Evolutionary conservation across 2,329 filamentous ascomycete genomes (phyloP).

Genomic region (Xylariaceae sp.): DNA sequence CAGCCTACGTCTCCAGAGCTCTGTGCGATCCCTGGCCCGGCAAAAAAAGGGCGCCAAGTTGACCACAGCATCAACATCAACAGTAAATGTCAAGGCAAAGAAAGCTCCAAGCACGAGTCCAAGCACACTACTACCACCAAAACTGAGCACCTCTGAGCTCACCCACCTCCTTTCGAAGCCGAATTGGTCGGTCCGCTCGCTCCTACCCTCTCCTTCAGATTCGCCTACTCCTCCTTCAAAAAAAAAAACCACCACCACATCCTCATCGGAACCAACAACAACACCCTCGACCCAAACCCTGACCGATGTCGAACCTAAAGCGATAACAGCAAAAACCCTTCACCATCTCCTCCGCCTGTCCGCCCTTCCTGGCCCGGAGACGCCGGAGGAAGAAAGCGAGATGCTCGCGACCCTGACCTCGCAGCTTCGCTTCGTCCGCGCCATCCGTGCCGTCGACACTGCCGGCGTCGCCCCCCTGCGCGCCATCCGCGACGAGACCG

Average conservation of each 20-base stretch:
- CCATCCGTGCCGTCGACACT: conserved; percentile 76
- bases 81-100: too few species aligned
- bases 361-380: conserved; percentile 69
- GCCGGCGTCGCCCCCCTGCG: conserved; percentile 65
- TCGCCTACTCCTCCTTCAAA: conserved; percentile 38
- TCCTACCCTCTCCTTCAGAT: conserved; percentile 51
- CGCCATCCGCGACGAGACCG: conserved; percentile 76
- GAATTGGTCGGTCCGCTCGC: conserved; percentile 76
- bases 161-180: conserved; percentile 60
- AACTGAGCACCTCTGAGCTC: conserved; percentile 6
- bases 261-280: too few species aligned
- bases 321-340: conserved; percentile 63
- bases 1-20: conserved; percentile 6
- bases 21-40: too few species aligned
- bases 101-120: too few species aligned
- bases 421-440: conserved; percentile 86
- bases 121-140: conserved; percentile 25
- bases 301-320: too few species aligned
- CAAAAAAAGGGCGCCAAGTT: too few species aligned
- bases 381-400: conserved; percentile 54
- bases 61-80: conserved; percentile 8
- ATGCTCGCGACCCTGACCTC: conserved; percentile 72
- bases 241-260: conserved; percentile 71
- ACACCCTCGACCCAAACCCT: conserved; percentile 17
- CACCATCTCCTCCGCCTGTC: conserved; percentile 84